Percentiles rank a stretch among this genome's conserved stretches.
Evolutionary conservation across 2,329 filamentous ascomycete genomes (phyloP).

Genomic region (Pseudopyrenochaeta lycopersici): DNA sequence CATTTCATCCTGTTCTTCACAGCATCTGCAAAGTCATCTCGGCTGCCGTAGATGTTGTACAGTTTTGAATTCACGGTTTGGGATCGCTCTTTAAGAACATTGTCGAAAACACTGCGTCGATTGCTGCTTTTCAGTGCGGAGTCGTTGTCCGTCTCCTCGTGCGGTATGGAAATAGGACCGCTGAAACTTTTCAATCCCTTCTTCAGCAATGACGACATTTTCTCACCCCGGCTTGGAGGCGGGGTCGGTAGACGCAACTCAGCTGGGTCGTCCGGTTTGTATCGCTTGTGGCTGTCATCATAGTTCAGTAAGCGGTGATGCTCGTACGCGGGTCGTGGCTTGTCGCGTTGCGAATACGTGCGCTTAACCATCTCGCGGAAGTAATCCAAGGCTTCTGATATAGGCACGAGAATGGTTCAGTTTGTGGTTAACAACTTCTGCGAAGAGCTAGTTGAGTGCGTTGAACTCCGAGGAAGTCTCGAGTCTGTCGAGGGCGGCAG

Average conservation of each 20-base stretch:
- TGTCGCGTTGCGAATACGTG: slow-evolving; percentile 31
- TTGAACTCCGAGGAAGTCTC: not conserved
- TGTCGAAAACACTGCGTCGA: slow-evolving; percentile 23
- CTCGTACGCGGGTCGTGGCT: slow-evolving; percentile 12
- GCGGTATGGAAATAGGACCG: slow-evolving; percentile 28
- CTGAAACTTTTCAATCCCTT: slow-evolving; percentile 17
- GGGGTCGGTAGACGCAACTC: slow-evolving; percentile 9
- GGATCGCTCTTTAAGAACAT: slow-evolving; percentile 13
- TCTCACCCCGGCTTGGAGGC: slow-evolving; percentile 1
- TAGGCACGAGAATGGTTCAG: slow-evolving; percentile 13
- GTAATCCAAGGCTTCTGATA: slow-evolving; percentile 12
- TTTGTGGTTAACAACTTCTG: not conserved
- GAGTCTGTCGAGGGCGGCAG: not conserved
- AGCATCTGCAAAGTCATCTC: slow-evolving; percentile 19
- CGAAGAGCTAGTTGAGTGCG: not conserved
- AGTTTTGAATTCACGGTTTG: slow-evolving; percentile 11
- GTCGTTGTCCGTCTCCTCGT: slow-evolving; percentile 16
- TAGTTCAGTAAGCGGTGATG: not conserved
- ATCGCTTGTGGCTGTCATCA: slow-evolving; percentile 23
- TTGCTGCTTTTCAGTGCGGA: slow-evolving; percentile 8
- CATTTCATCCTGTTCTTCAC: slow-evolving; percentile 15
- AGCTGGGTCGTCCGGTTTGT: slow-evolving; percentile 17
- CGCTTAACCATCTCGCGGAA: slow-evolving; percentile 22
- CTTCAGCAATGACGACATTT: slow-evolving; percentile 15
- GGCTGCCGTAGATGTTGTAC: slow-evolving; percentile 15